Evolutionary conservation across 2,329 filamentous ascomycete genomes (phyloP), one percentile per base, ranked within the genome.

Genomic region (Fusarium pseudonygamai): DNA sequence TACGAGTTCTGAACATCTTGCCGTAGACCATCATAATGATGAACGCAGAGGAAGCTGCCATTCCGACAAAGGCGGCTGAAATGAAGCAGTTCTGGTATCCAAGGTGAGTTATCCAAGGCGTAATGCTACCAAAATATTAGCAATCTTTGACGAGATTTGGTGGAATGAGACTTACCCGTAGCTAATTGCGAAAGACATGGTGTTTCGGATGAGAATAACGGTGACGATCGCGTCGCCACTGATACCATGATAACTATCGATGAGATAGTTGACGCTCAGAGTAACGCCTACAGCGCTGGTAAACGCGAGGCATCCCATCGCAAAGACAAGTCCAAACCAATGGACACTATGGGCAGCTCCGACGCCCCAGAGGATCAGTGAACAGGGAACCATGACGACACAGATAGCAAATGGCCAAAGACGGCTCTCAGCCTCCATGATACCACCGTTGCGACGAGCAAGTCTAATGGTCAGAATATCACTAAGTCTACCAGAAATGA

Each of bases 11-110:
- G 15, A 80, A 57, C 9, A 24, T 39, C 69, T 82, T 82, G 4
- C 87, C 88, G 67, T 80, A 88, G 70, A 82, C 84, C 15, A 88
- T 83, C 73, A 89, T 83, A 1, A 84, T 55, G 9, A 88, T 76
- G 71, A 84, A 82, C 15, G 81, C 82, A 43, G 83, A 75, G 20
- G 83, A 80, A 20, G 83, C 81, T 7, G 79, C 82, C 64, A 85
- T 69, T 1, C 79, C 81, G 63, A 84, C 66, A 20, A 85, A 83
- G 1, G 83, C 84, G 6, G 81, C 78, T 13, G 84, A 81, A 37
- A 86, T 75, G 52, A 82, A 86, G 8, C 83, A 82, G 61, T 85
- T 85, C 47, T 85, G 83, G 20, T 82, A 79, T 0, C 85, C 85
- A 42, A 84, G 74, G 11, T 81, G 71, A 2, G 78, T 81, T 1